Percentiles rank a stretch among this genome's conserved stretches.
phyloP scores from a whole-genome alignment of 371 early-diverging fungal genomes.

The Mortierella sp. region DNA sequence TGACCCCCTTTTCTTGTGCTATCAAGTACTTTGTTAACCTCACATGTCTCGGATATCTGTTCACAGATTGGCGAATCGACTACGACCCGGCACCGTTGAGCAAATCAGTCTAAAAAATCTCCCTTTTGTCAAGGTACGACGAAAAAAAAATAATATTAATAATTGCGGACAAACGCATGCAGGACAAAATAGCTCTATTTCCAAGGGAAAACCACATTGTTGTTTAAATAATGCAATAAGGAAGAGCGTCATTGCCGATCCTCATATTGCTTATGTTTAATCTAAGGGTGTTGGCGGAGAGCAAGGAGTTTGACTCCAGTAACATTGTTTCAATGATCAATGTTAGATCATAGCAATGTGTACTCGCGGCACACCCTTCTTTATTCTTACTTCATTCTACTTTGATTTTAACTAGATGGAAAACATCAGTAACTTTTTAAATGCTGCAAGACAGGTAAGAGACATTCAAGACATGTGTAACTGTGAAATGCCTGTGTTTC shows the following conservation, averaged over 20 bases:
- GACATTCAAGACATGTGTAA: neutral
- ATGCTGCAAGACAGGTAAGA: conserved; percentile 59
- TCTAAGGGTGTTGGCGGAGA: neutral
- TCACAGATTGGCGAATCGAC: conserved; percentile 76
- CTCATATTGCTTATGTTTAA: too few species aligned
- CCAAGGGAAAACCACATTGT: neutral
- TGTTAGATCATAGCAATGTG: too few species aligned
- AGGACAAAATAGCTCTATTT: neutral
- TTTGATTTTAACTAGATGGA: conserved; percentile 75
- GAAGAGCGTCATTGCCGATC: neutral
- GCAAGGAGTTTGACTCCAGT: neutral
- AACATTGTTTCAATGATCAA: neutral
- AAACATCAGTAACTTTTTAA: conserved; percentile 70
- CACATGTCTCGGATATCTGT: conserved; percentile 13
- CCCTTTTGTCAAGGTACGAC: conserved; percentile 82
- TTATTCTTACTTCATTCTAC: neutral
- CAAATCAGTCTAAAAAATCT: conserved; percentile 75
- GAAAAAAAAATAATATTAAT: neutral
- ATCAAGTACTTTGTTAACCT: conserved; percentile 11
- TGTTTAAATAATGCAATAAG: neutral
- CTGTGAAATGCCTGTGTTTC: neutral
- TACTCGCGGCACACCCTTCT: neutral
- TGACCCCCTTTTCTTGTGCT: conserved; percentile 12
- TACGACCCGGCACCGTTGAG: conserved; percentile 79
- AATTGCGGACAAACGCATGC: neutral